Conservation (phyloP, 2,329 filamentous ascomycete species). For the Alternaria longipes region DNA sequence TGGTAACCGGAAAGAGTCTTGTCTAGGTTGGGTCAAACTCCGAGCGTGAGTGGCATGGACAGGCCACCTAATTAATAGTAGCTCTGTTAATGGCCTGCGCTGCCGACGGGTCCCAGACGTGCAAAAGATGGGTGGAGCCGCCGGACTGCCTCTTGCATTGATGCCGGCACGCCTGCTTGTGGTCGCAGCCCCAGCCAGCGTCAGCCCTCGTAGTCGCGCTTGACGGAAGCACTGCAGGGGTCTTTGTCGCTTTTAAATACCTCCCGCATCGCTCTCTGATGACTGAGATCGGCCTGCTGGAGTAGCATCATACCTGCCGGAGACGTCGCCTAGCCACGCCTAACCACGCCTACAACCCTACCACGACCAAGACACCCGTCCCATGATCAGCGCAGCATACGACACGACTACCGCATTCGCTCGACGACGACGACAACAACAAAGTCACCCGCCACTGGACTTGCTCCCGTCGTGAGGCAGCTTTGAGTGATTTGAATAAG, state of each 20-base stretch:
- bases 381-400: conserved; percentile 22
- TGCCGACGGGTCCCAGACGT: conserved; percentile 32
- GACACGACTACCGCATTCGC: conserved; percentile 15
- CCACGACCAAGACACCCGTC: not conserved
- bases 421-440: not conserved
- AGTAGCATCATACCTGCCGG: conserved; percentile 1
- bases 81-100: conserved; percentile 30
- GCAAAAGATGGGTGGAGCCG: conserved; percentile 32
- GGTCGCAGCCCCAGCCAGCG: conserved; percentile 24
- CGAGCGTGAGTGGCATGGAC: conserved; percentile 30
- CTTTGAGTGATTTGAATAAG: not conserved
- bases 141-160: conserved; percentile 24
- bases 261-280: conserved; percentile 34
- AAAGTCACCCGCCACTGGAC: not conserved
- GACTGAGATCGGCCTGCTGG: conserved; percentile 29
- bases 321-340: conserved; percentile 3
- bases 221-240: conserved; percentile 28
- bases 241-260: conserved; percentile 36
- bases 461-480: too few relatives aligned
- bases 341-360: not conserved
- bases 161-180: conserved; percentile 24
- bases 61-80: conserved; percentile 32
- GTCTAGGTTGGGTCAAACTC: conserved; percentile 24
- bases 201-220: conserved; percentile 25
- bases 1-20: conserved; percentile 33